These are phyloP conservation scores for Elaeis oleifera DNA, from an alignment of 202 grass and related monocot species.

Conservation along the genomic window DNA sequence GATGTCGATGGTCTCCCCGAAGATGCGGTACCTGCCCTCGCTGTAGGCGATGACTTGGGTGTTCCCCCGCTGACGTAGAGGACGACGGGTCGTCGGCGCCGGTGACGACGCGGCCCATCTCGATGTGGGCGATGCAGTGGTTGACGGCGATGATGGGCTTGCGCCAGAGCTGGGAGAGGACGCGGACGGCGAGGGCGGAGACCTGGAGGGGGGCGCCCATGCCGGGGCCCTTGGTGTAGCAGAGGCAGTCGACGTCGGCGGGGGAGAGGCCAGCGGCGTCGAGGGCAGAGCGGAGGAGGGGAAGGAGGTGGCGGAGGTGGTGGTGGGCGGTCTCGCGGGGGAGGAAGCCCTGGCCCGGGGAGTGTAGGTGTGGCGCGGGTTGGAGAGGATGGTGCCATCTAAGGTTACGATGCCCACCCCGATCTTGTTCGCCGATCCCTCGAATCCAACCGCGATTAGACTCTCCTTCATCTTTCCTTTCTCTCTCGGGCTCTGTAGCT, in stretches of 20 bases:
- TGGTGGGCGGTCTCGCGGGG: conserved; percentile 82
- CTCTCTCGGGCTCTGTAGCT: too few relatives aligned
- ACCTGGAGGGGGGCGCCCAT: conserved; percentile 95
- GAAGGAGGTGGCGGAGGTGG: conserved; percentile 69
- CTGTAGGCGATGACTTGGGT: conserved; percentile 27
- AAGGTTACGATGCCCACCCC: conserved; percentile 69
- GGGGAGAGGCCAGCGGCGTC: conserved; percentile 31
- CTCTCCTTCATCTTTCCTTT: background rate
- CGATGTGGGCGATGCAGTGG: conserved; percentile 61
- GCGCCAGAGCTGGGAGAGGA: conserved; percentile 59
- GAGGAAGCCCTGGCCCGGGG: conserved; percentile 84
- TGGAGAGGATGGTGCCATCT: conserved; percentile 48
- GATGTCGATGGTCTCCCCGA: conserved; percentile 32
- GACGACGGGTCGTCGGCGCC: conserved; percentile 29
- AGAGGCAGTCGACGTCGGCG: conserved; percentile 61
- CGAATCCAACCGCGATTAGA: conserved; percentile 58
- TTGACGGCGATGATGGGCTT: conserved; percentile 50
- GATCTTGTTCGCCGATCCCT: conserved; percentile 90
- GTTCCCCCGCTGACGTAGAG: conserved; percentile 34
- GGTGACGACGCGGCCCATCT: conserved; percentile 62
- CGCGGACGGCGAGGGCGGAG: conserved; percentile 50
- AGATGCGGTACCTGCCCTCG: conserved; percentile 38
- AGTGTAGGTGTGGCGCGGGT: conserved; percentile 90
- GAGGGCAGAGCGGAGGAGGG: conserved; percentile 55
- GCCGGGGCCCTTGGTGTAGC: conserved; percentile 91